Evolutionary conservation across 768 basidiomycete genomes (phyloP), one percentile per base, ranked within the genome.

Genomic region (Plicaturopsis crispa): DNA sequence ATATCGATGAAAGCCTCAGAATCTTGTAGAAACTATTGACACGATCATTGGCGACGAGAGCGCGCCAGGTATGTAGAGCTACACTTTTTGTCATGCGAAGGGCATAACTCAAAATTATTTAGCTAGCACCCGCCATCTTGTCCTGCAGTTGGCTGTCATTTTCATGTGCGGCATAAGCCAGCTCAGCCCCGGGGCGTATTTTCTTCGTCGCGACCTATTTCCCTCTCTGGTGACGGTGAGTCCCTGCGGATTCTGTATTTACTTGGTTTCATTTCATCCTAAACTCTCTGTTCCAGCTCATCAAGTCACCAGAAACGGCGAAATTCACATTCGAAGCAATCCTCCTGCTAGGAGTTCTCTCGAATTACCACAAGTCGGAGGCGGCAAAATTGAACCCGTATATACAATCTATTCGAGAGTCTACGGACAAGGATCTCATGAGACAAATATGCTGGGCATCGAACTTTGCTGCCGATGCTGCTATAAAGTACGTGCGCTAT

Each of bases 341-440:
- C 1, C 59, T 83, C 5, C 58, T 84, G 5, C 65, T 83, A n/a
- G 65, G 74, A 8, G 56, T 82, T 23, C 67, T 85, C 2, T 75
- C 75, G 38, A 82, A 81, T 48, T 85, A 77, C 51, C 83, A 84
- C 52, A 80, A 77, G 48, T 80, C 79, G 0, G 80, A 82, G 49
- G 79, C 78, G 7, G 74, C 78, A 7, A 79, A 71, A 45, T 66
- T 81, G 26, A 85, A 85, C 53, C 73, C 74, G 1, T 84, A 80
- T 49, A 61, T 83, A 6, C 69, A 69, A 18, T 61, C 63, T 18
- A 72, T 84, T 20, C 59, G 59, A 24, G 65, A 67, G 21, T 67
- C 65, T 0, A 46, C 55, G 3, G 75, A 83, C 42, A 55, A 59
- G 5, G 68, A 65, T 7, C 48, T 81, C 2, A 71, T 83, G 70